Base-by-base conservation (phyloP, 169 alveolate genomes). In the Blepharisma undulans region DNA sequence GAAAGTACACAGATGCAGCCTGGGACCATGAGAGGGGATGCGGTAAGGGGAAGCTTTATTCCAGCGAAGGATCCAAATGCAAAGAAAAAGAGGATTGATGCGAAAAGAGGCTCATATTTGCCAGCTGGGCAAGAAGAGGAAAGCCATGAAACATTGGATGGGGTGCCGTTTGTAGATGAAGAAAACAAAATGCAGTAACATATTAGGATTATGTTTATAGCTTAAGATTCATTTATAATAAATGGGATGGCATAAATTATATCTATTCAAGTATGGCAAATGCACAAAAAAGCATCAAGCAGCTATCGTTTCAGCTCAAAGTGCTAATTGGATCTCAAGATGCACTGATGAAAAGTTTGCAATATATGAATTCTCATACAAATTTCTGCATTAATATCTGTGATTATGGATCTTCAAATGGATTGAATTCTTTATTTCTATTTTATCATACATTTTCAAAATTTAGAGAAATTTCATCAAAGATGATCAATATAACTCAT, bases 41-140 rank as follows among this genome's bases (percentile, higher is more conserved):
- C 87, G 36, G 60, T 79, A 8, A 27, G 87, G 34, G 87, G 87
- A 27, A 79, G 87, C 87, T 79, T 79, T 79, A 33, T 79, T 21
- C 87, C 87, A 21, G 87, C 87, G 10, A 79, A 79, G 27, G 87
- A 79, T 16, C 87, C 87, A 1, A 34, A 82, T 22, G 61, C 36
- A 29, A 79, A 33, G 60, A 33, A 30, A 30, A 33, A 22, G 7
- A 79, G 87, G 60, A 12, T 30, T 33, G 87, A 79, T 33, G 71
- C 87, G 25, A 33, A 27, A 5, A 1, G 87, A 29, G 87, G 87
- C 7, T 29, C 71, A 21, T 27, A 79, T 33, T 22, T 74, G 33
- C 48, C 33, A 74, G 61, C 61, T 21, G 60, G 34, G 18, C 25
- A 27, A 30, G 87, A 27, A 79, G 87, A 79, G 10, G 87, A 33